Evolutionary conservation across 1,284 basidiomycete species (phyloP).

Genomic region (Cryptococcus wingfieldii): DNA sequence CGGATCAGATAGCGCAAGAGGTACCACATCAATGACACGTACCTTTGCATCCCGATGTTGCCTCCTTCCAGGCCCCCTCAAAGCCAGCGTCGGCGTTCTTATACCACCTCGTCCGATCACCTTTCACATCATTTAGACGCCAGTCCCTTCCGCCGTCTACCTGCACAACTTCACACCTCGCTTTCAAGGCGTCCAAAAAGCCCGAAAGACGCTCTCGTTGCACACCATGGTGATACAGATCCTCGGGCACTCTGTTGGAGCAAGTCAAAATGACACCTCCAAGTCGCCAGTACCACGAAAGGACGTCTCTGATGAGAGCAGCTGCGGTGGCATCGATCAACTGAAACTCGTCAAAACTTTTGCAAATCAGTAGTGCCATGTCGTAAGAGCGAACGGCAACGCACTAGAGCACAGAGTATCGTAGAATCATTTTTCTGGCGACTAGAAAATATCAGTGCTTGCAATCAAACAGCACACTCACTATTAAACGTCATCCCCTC

Average conservation of each 20-base stretch:
- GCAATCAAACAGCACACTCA: slow-evolving; percentile 15
- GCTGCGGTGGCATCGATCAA: slow-evolving; percentile 66
- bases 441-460: slow-evolving; percentile 23
- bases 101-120: slow-evolving; percentile 32
- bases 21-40: slow-evolving; percentile 2
- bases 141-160: slow-evolving; percentile 55
- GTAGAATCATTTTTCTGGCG: slow-evolving; percentile 46
- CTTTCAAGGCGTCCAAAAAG: slow-evolving; percentile 62
- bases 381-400: slow-evolving; percentile 16
- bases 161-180: slow-evolving; percentile 59
- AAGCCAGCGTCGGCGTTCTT: slow-evolving; percentile 33
- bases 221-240: slow-evolving; percentile 66
- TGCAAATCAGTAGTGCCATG: background rate
- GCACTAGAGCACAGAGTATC: slow-evolving; percentile 50
- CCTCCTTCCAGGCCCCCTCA: slow-evolving; percentile 35
- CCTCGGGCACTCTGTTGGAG: slow-evolving; percentile 62
- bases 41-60: slow-evolving; percentile 26
- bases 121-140: slow-evolving; percentile 29
- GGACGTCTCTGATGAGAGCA: slow-evolving; percentile 62
- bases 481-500: slow-evolving; percentile 48
- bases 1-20: background rate
- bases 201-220: slow-evolving; percentile 61
- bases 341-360: slow-evolving; percentile 65
- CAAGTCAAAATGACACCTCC: slow-evolving; percentile 63
- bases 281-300: slow-evolving; percentile 70